Base-by-base conservation (phyloP, 495 filamentous ascomycete species). In the Monascus purpureus region DNA sequence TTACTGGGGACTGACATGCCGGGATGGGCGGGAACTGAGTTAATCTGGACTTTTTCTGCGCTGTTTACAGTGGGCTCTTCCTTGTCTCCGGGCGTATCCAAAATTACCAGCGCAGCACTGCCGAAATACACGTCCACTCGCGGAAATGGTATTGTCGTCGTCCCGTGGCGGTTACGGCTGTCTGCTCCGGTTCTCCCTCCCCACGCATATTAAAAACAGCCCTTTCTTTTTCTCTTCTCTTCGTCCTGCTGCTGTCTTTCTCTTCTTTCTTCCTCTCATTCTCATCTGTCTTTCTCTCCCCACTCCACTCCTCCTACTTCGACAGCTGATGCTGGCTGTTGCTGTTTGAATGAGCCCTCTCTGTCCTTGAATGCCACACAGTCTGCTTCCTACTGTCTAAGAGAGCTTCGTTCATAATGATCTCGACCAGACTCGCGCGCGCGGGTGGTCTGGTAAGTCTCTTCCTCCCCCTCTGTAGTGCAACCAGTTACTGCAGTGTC, bases 391-490 rank as follows among this genome's bases (percentile, higher is more conserved):
- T 31, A 37, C 47, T 40, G 40, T 35, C 45, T 48, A 51, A 22
- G 52, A 56, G 50, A 57, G 49, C 57, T 60, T 22, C 4, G 20
- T 51, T 37, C 56, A 68, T 47, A 40, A 72, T 72, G 68, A 67
- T 72, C 45, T 59, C 65, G 43, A 56, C 67, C 47, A 61, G 61
- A 51, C 54, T 72, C 45, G 61, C 62, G 60, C 67, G 67, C 56
- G 46, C 64, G 47, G 65, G 64, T 61, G 67, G 58, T 59, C 63
- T 68, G 62, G 68, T 72, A 65, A 45, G 68, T 57, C 37, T 35
- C 9, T 9, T 25, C 29, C 8, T 38, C 33, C 29, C 29, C 5
- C 6, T 31, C 3, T 6, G 4, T 29, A 7, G 15, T 29, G 4
- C 22, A 3, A 13, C 5, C 12, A 14, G 2, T 8, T 6, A 30